A percentile compares a stretch with the other conserved stretches of the same genome.
Conservation (phyloP, 352 stramenopile species). For the Phytophthora tentaculata region DNA sequence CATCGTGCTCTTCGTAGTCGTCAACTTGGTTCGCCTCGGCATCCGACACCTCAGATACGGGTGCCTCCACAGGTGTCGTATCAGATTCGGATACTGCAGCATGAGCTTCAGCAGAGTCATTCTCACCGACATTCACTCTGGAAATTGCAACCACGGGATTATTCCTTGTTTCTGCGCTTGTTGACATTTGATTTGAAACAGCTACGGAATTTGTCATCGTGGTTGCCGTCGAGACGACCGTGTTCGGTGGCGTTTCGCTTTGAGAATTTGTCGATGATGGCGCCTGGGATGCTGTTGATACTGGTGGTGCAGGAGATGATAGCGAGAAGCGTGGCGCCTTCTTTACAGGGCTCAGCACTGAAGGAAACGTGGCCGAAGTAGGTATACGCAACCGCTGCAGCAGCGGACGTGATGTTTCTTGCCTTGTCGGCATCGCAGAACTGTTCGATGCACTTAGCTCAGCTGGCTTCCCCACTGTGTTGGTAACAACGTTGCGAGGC, state of each 20-base stretch:
- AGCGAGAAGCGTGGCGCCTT: background rate
- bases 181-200: background rate
- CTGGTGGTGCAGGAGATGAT: background rate
- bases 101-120: constrained; percentile 6
- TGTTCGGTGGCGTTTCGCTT: background rate
- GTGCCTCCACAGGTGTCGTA: background rate
- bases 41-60: constrained; percentile 4
- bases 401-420: constrained; percentile 3
- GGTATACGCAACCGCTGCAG: background rate
- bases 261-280: background rate
- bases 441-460: background rate
- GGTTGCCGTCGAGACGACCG: background rate
- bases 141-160: background rate
- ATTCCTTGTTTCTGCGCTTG: background rate
- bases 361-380: background rate
- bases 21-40: constrained; percentile 5
- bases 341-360: background rate
- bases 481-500: background rate
- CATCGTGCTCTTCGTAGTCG: constrained; percentile 23
- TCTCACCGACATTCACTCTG: constrained; percentile 4
- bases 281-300: background rate
- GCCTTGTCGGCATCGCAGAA: background rate
- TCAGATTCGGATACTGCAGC: constrained; percentile 10
- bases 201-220: background rate
- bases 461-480: background rate